Conservation (phyloP, 306 rosid genomes). For the Dalbergia cochinchinensis region DNA sequence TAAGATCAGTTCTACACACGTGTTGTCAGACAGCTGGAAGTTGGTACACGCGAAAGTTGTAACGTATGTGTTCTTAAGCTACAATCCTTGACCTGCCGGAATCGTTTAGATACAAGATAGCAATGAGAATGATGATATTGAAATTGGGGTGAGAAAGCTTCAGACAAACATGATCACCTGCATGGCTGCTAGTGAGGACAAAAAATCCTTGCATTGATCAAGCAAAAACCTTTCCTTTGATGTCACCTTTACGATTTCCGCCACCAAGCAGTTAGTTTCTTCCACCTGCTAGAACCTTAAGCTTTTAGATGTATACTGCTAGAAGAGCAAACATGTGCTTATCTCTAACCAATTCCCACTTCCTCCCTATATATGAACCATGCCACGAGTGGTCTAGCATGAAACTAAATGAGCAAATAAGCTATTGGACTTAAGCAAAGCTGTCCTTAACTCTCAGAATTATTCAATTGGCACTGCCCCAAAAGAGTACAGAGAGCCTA, state of each 20-base stretch:
- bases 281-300: slow-evolving; percentile 68
- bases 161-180: slow-evolving; percentile 60
- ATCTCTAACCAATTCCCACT: slow-evolving; percentile 29
- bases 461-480: slow-evolving; percentile 16
- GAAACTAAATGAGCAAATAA: slow-evolving; percentile 29
- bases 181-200: slow-evolving; percentile 79
- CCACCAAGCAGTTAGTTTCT: slow-evolving; percentile 80
- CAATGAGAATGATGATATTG: slow-evolving; percentile 34
- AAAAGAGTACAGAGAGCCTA: slow-evolving; percentile 8
- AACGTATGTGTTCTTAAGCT: slow-evolving; percentile 83
- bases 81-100: slow-evolving; percentile 80
- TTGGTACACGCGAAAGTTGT: slow-evolving; percentile 71
- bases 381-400: slow-evolving; percentile 17
- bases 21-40: slow-evolving; percentile 74
- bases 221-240: slow-evolving; percentile 77
- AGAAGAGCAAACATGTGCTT: slow-evolving; percentile 30
- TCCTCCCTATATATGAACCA: slow-evolving; percentile 5
- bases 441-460: slow-evolving; percentile 23
- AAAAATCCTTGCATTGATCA: slow-evolving; percentile 82
- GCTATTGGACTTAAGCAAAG: slow-evolving; percentile 14
- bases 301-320: slow-evolving; percentile 40
- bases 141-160: slow-evolving; percentile 28
- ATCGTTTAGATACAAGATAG: not conserved
- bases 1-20: slow-evolving; percentile 83
- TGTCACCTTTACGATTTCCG: slow-evolving; percentile 81